Conservation (phyloP, 164 flowering plant species). For the Dillenia suffruticosa region DNA sequence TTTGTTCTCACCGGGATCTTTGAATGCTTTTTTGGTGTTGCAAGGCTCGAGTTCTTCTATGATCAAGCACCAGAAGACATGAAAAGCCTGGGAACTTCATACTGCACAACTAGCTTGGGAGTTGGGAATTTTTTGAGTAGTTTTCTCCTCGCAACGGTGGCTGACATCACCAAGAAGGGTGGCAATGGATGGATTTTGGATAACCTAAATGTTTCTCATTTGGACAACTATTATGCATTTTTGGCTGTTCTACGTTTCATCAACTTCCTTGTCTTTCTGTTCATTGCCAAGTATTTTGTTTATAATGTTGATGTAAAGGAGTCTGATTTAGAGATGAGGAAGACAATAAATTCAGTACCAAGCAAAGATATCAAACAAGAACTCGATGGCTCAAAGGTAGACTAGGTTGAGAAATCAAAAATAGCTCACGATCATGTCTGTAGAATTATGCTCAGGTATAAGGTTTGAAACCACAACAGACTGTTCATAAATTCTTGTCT, state of each 20-base stretch:
- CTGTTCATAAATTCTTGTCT: too few relatives aligned
- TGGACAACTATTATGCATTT: slow-evolving; percentile 56
- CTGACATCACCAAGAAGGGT: slow-evolving; percentile 29
- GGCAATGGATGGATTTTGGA: slow-evolving; percentile 54
- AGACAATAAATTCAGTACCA: not conserved
- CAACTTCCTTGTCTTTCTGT: slow-evolving; percentile 41
- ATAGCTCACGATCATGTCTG: too few relatives aligned
- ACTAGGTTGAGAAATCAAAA: not conserved
- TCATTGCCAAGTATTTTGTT: slow-evolving; percentile 37
- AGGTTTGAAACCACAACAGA: too few relatives aligned
- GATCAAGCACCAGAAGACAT: slow-evolving; percentile 66
- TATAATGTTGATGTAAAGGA: slow-evolving; percentile 36
- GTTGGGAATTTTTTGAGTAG: slow-evolving; percentile 55
- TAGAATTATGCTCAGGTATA: too few relatives aligned
- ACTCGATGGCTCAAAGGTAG: not conserved
- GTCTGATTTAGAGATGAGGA: slow-evolving; percentile 16
- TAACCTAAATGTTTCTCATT: slow-evolving; percentile 48
- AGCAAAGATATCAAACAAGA: not conserved
- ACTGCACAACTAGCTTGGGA: slow-evolving; percentile 44
- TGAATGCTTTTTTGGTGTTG: slow-evolving; percentile 50
- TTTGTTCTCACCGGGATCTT: slow-evolving; percentile 52
- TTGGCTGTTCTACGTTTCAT: slow-evolving; percentile 34
- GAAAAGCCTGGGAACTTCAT: slow-evolving; percentile 65
- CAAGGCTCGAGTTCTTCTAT: slow-evolving; percentile 61
- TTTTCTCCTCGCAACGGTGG: slow-evolving; percentile 36